Evolutionary conservation across 345 rosid species (phyloP), one percentile per base, ranked within the genome.

Genomic region (Geranium rotundifolium): DNA sequence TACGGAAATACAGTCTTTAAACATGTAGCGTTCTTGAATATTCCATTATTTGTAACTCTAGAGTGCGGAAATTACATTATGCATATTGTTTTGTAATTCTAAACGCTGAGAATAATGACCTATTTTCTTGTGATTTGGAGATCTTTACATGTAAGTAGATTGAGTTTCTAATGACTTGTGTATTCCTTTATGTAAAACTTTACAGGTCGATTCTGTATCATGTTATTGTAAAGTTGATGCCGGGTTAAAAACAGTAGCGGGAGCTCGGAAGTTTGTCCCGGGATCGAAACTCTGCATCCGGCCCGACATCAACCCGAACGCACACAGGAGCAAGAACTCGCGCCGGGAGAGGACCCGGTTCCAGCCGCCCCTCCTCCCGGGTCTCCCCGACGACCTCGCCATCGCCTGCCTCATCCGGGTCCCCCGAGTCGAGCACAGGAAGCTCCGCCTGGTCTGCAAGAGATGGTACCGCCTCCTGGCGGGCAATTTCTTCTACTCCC

Each of bases 301-400:
- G 76, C 98, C 98, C 29, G 98, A 91, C 65, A 89, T 89, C 68
- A 89, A 87, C 68, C 96, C 92, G 4, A 85, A 87, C 80, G 98
- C 96, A 30, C 98, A 89, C 75, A 83, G 74, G 62, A 84, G 78
- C 66, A 89, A 89, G 63, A 85, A 73, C 73, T 76, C 79, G 0
- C 86, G 86, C 29, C 71, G 96, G 65, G 96, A 91, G 76, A 84
- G 96, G 69, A 77, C 86, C 1, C 71, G 96, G 46, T 71, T 85
- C 50, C 96, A 89, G 73, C 83, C 91, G 0, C 96, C 95, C 6
- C 95, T 91, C 55, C 72, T 91, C 31, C 96, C 98, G 17, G 96
- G 98, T 56, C 87, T 91, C 63, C 98, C 92, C 6, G 98, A 91
- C 69, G 98, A 91, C 77, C 90, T 91, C 66, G 98, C 98, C 37